Conservation (phyloP, 75 land plant species). For the Pinus taeda region DNA sequence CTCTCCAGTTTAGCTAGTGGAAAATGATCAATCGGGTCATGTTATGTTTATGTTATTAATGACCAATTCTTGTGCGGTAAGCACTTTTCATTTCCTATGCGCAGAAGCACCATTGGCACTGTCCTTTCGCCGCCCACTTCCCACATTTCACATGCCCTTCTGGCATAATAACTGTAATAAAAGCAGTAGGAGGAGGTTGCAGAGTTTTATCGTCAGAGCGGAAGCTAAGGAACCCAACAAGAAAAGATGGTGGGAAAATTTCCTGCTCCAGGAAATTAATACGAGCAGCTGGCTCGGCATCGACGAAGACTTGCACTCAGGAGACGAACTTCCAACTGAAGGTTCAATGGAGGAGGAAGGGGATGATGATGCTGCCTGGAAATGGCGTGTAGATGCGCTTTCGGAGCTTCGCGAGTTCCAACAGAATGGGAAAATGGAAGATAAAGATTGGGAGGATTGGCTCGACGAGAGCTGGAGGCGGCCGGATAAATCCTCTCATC, state of each 20-base stretch:
- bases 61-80: not conserved
- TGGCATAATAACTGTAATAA: too few relatives aligned
- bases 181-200: not conserved
- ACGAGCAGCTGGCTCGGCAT: slow-evolving; percentile 35
- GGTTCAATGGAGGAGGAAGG: slow-evolving; percentile 22
- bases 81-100: not conserved
- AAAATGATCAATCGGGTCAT: too few relatives aligned
- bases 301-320: slow-evolving; percentile 27
- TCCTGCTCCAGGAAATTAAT: slow-evolving; percentile 40
- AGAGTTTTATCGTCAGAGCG: slow-evolving; percentile 19
- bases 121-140: not conserved
- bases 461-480: slow-evolving; percentile 7
- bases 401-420: slow-evolving; percentile 74
- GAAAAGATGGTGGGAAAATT: slow-evolving; percentile 61
- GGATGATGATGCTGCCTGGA: slow-evolving; percentile 66
- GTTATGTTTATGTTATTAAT: not conserved
- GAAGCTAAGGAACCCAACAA: slow-evolving; percentile 16
- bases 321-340: slow-evolving; percentile 6
- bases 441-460: slow-evolving; percentile 96
- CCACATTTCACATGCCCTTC: not conserved
- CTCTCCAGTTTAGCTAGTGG: too few relatives aligned
- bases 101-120: not conserved
- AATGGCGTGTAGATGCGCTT: slow-evolving; percentile 62
- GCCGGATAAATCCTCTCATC: slow-evolving; percentile 7
- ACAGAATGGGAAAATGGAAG: slow-evolving; percentile 51